Evolutionary conservation across 306 rosid genomes (phyloP).

Genomic region (Luffa acutangula): DNA sequence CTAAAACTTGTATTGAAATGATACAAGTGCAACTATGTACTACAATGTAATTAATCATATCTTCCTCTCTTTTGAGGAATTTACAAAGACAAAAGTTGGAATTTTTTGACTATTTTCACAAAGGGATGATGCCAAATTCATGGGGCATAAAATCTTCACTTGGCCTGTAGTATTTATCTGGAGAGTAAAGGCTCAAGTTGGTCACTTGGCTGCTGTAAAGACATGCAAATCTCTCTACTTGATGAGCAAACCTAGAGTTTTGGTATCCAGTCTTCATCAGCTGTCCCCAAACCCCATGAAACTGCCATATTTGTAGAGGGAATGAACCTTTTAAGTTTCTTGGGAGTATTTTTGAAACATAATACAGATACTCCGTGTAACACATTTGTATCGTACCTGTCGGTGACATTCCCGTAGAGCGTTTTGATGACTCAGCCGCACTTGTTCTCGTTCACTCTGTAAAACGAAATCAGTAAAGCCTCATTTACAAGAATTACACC

Average conservation of each 20-base stretch:
- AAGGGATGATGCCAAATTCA: constrained; percentile 59
- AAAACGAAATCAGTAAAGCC: constrained; percentile 10
- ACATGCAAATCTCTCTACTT: constrained; percentile 97
- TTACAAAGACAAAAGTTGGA: neutral
- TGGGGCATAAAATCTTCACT: constrained; percentile 97
- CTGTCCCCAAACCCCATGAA: constrained; percentile 92
- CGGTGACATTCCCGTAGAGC: constrained; percentile 67
- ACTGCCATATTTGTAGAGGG: constrained; percentile 28
- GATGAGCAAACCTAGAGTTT: constrained; percentile 99
- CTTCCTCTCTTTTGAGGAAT: neutral
- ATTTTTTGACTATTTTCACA: constrained; percentile 13
- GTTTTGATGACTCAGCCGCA: constrained; percentile 60
- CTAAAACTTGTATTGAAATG: neutral
- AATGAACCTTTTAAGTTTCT: neutral
- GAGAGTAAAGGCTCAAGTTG: constrained; percentile 80
- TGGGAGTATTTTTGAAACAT: neutral
- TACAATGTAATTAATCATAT: neutral
- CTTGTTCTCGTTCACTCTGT: constrained; percentile 50
- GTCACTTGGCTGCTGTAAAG: constrained; percentile 88
- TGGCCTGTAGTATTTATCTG: constrained; percentile 89
- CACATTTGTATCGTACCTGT: constrained; percentile 29
- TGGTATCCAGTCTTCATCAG: constrained; percentile 98
- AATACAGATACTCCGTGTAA: neutral
- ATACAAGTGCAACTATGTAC: neutral
- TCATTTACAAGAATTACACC: neutral